These are phyloP conservation scores for Cephalotrichum gorgonifer DNA, from an alignment of 2,329 filamentous ascomycete species.

Conservation along the genomic window DNA sequence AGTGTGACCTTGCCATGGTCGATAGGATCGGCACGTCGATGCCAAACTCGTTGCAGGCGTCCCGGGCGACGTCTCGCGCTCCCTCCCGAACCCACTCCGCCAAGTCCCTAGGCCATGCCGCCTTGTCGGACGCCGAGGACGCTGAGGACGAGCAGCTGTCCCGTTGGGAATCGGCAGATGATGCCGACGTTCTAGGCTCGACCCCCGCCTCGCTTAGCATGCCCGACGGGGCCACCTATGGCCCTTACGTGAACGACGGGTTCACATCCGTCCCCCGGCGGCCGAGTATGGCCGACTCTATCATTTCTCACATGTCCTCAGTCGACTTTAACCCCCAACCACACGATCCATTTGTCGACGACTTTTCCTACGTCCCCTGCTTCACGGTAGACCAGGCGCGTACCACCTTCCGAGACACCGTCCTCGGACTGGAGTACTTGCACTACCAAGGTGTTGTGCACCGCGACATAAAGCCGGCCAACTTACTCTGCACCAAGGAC, in stretches of 20 bases:
- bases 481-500: conserved; percentile 76
- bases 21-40: conserved; percentile 21
- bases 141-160: conserved; percentile 1
- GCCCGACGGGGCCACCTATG: conserved; percentile 70
- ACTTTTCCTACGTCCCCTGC: conserved; percentile 87
- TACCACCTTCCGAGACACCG: conserved; percentile 80
- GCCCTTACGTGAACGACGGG: conserved; percentile 53
- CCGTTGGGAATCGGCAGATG: neutral
- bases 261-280: conserved; percentile 54
- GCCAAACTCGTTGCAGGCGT: conserved; percentile 25
- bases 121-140: neutral
- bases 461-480: conserved; percentile 80
- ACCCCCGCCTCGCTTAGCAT: conserved; percentile 43
- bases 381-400: conserved; percentile 79
- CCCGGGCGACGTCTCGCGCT: conserved; percentile 31
- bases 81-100: conserved; percentile 38
- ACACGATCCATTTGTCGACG: conserved; percentile 66
- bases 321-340: conserved; percentile 46
- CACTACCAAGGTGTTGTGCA: conserved; percentile 81
- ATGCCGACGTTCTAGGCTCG: conserved; percentile 24
- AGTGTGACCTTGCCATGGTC: conserved; percentile 25
- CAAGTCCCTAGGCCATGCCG: conserved; percentile 20
- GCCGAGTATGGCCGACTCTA: conserved; percentile 72
- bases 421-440: conserved; percentile 87
- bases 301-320: conserved; percentile 59